These are phyloP conservation scores for Sherardia arvensis DNA, from an alignment of 257 asterid species.

Conservation along the genomic window DNA sequence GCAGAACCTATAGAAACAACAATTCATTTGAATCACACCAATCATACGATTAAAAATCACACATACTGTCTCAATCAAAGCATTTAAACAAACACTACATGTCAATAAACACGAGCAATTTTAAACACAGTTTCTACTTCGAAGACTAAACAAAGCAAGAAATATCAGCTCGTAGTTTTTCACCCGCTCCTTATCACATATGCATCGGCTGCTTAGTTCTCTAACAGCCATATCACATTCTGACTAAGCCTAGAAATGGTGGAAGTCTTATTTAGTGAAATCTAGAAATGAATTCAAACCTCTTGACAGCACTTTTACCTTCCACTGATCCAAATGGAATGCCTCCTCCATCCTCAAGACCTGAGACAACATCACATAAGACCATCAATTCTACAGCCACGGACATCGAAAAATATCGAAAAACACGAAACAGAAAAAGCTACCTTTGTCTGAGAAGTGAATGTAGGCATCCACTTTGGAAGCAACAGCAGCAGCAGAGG, in stretches of 20 bases:
- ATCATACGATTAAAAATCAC: background rate
- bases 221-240: too few species aligned
- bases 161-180: background rate
- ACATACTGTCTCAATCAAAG: background rate
- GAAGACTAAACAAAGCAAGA: background rate
- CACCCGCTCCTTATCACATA: background rate
- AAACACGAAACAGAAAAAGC: background rate
- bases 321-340: conserved; percentile 29
- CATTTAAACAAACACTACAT: background rate
- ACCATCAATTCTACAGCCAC: background rate
- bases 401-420: background rate
- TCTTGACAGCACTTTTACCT: conserved; percentile 15
- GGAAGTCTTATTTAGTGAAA: background rate
- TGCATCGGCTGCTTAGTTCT: too few species aligned
- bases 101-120: background rate
- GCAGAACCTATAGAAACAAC: background rate
- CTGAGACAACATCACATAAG: conserved; percentile 13
- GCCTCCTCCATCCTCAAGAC: conserved; percentile 22
- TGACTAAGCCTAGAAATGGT: too few species aligned
- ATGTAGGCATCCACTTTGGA: conserved; percentile 58
- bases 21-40: too few species aligned
- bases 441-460: conserved; percentile 84
- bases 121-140: background rate
- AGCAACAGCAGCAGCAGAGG: too few species aligned
- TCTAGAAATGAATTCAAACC: background rate